Evolutionary conservation across 306 rosid genomes (phyloP).

Genomic region (Malus domestica): ASM211411v1 NC_041804.1:579001-579500

Average conservation of each 20-base stretch:
- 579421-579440: conserved; percentile 44
- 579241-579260: conserved; percentile 34
- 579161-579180: conserved; percentile 27
- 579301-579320: conserved; percentile 26
- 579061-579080: conserved; percentile 22
- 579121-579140: conserved; percentile 7
- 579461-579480: conserved; percentile 40
- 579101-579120: conserved; percentile 26
- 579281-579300: conserved; percentile 36
- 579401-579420: conserved; percentile 30
- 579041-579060: conserved; percentile 32
- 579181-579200: conserved; percentile 35
- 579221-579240: conserved; percentile 24
- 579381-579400: conserved; percentile 29
- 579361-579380: conserved; percentile 42
- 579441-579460: conserved; percentile 32
- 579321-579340: conserved; percentile 28
- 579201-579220: conserved; percentile 30
- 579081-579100: conserved; percentile 24
- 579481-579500: conserved; percentile 26
- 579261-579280: conserved; percentile 1
- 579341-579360: conserved; percentile 26
- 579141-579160: conserved; percentile 27
- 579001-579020: conserved; percentile 29
- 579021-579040: conserved; percentile 25